These are phyloP conservation scores for Phytophthora litchii DNA, from an alignment of 352 stramenopile species.

Conservation along the genomic window DNA sequence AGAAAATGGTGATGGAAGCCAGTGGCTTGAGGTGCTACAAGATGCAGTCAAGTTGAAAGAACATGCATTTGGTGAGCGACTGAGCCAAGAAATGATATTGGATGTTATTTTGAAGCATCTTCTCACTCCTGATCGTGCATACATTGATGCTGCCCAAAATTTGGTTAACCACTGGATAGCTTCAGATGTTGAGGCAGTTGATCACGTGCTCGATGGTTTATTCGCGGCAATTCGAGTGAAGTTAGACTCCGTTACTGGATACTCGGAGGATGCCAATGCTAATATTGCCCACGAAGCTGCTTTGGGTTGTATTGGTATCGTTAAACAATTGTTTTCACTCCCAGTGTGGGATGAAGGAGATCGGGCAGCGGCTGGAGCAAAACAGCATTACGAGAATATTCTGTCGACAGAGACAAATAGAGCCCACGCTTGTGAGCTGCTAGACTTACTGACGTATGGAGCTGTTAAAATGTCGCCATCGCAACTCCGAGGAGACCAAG, in stretches of 20 bases:
- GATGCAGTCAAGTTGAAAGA: slow-evolving; percentile 75
- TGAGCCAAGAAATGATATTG: slow-evolving; percentile 63
- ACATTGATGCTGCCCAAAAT: slow-evolving; percentile 41
- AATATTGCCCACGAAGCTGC: slow-evolving; percentile 36
- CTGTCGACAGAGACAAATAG: slow-evolving; percentile 38
- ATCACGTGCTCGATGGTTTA: slow-evolving; percentile 52
- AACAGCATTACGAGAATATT: slow-evolving; percentile 36
- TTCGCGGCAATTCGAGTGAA: slow-evolving; percentile 37
- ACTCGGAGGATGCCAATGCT: slow-evolving; percentile 33
- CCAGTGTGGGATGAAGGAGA: slow-evolving; percentile 38
- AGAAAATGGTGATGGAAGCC: slow-evolving; percentile 15
- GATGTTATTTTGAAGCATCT: slow-evolving; percentile 60
- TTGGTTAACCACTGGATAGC: slow-evolving; percentile 61
- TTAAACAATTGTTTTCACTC: slow-evolving; percentile 39
- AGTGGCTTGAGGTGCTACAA: slow-evolving; percentile 64
- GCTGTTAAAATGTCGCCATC: slow-evolving; percentile 46
- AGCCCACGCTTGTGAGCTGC: slow-evolving; percentile 52
- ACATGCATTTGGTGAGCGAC: slow-evolving; percentile 66
- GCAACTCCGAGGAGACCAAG: slow-evolving; percentile 28
- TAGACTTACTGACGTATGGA: slow-evolving; percentile 66
- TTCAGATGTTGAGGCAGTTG: slow-evolving; percentile 46
- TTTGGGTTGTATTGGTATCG: slow-evolving; percentile 41
- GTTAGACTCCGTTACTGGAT: slow-evolving; percentile 42
- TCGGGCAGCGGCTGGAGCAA: slow-evolving; percentile 11
- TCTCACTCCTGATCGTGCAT: slow-evolving; percentile 32